A percentile compares a stretch with the other conserved stretches of the same genome.
These are phyloP conservation scores for Triticum timopheevii DNA, from an alignment of 176 grass and related monocot genomes.

Conservation along the genomic window DNA sequence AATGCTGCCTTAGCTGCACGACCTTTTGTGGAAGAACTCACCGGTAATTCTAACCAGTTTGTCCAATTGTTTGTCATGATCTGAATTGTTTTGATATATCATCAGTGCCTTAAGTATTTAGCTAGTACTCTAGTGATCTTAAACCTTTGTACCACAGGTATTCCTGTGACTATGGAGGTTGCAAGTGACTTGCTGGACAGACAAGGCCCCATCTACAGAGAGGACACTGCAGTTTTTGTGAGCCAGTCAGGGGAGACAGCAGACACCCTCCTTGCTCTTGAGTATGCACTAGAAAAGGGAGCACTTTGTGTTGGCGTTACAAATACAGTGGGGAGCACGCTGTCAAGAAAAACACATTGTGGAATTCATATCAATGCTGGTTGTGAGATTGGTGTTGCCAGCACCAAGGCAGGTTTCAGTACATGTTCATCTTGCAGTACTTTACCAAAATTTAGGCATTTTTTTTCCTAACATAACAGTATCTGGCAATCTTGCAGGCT, in stretches of 20 bases:
- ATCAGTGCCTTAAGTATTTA: background rate
- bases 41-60: conserved; percentile 44
- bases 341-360: conserved; percentile 92
- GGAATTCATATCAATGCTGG: conserved; percentile 96
- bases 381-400: conserved; percentile 95
- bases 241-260: conserved; percentile 98
- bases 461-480: background rate
- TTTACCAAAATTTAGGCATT: background rate
- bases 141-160: conserved; percentile 34
- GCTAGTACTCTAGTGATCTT: background rate
- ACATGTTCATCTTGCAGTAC: background rate
- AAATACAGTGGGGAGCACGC: conserved; percentile 89
- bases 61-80: background rate
- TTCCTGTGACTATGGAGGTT: conserved; percentile 88
- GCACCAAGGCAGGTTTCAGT: conserved; percentile 65
- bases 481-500: conserved; percentile 47
- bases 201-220: conserved; percentile 80
- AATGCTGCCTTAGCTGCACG: conserved; percentile 85
- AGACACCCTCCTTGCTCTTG: conserved; percentile 90
- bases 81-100: background rate
- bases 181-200: conserved; percentile 92
- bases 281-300: conserved; percentile 80
- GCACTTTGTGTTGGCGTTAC: conserved; percentile 91
- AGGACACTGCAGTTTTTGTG: conserved; percentile 88
- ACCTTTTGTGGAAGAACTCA: conserved; percentile 87